Base-by-base conservation (phyloP, 1,284 basidiomycete genomes). In the Apiotrichum mycotoxinovorans region DNA sequence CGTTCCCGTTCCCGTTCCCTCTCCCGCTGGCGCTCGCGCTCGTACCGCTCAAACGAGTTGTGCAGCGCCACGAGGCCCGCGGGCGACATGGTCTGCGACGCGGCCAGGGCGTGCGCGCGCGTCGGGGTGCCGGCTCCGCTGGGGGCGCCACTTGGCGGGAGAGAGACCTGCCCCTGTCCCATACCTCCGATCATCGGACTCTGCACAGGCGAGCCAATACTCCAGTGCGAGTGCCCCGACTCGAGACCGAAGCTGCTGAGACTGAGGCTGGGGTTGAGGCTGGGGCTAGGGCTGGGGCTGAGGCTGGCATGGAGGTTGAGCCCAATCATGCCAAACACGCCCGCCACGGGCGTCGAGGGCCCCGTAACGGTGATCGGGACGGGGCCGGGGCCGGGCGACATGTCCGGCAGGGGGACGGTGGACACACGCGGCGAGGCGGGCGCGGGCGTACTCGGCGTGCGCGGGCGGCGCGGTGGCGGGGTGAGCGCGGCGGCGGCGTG, bases 331-430 rank as follows among this genome's bases (percentile, higher is more conserved):
- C 46, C 34, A 10, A 48, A 48, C 5, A 48, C 34, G 22, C 46
- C 46, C 5, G 33, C 46, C 22, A 48, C 14, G 22, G 46, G 46
- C 5, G 46, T 48, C 11, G 12, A 15, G 20, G 46, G 46, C 33
- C 46, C 46, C 23, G 46, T 48, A 11, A 48, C 34, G 4, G 46
- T 48, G 46, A 48, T 48, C 3, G 46, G 46, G 22, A 48, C 46
- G 20, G 46, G 46, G 34, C 46, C 34, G 22, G 46, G 20, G 26
- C 23, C 23, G 14, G 43, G 43, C 2, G 46, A 48, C 14, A 48
- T 14, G 20, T 34, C 46, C 4, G 46, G 46, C 11, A 48, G 46
- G 20, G 46, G 46, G 33, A 48, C 46, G 8, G 46, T 48, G 22
- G n/a, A 22, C 18, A 35, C 33, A 15, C 46, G 46, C 11, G 46